Base-by-base conservation (phyloP, 306 rosid species). In the Quercus berberidifolia region DNA sequence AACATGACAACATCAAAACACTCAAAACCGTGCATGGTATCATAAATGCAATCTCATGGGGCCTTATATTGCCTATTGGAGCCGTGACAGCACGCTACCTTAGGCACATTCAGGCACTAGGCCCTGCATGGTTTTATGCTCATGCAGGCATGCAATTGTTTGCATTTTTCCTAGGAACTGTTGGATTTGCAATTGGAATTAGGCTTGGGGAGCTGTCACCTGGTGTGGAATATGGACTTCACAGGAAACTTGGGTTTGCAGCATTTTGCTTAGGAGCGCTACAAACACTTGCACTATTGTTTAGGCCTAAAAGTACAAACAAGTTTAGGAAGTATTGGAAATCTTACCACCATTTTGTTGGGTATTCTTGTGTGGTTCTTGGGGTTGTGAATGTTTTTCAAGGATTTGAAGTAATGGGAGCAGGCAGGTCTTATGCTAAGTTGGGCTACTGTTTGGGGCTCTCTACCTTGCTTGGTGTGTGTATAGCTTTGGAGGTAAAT, bases 261-360 rank as follows among this genome's bases (percentile, higher is more conserved):
- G 96, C 88, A 63, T 91, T 96, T 43, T 65, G 90, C 49, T 69
- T 91, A 4, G 99, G 97, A 0, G 94, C 87, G 14, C 54, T 93
- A 71, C 99, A 96, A 81, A 93, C 93, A 4, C 51, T 93, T 70
- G 97, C 99, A 0, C 69, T 93, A 75, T 49, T 96, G 72, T 91
- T 93, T 71, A 85, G 98, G 82, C 99, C 99, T 1, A 93, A 89
- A 12, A 84, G 87, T 0, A 96, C 94, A 46, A 91, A 87, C 87
- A 96, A 91, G 85, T 89, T 89, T 76, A 90, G 94, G 70, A 93
- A 88, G 85, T 96, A 96, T 26, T 93, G 99, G 99, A 96, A 96
- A 75, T 93, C 96, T 0, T 96, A 96, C 70, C 99, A 96, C 54
- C 98, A 96, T 65, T 90, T 96, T 65, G 99, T 93, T 0, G 99